These are phyloP conservation scores for Staphylotrichum longicolle DNA, from an alignment of 495 filamentous ascomycete genomes.

Conservation along the genomic window DNA sequence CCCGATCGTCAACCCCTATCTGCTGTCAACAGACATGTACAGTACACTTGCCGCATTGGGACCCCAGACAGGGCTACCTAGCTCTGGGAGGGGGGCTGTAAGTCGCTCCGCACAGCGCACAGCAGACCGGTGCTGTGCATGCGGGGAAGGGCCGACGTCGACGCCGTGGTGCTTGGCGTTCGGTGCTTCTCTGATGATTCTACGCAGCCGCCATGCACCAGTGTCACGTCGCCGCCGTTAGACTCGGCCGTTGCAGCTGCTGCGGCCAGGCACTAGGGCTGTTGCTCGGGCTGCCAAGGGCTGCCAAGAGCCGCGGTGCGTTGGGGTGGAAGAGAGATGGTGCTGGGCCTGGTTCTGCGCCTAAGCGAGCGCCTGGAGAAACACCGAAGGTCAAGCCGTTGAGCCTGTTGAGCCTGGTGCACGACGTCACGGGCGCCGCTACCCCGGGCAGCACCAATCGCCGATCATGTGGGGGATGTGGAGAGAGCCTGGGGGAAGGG, in stretches of 20 bases:
- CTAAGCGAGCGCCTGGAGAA: neutral
- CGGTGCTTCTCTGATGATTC: constrained; percentile 17
- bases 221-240: constrained; percentile 1
- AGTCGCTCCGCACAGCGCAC: neutral
- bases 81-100: neutral
- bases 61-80: neutral
- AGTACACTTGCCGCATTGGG: constrained; percentile 5
- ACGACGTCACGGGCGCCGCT: neutral
- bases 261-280: neutral
- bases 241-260: constrained; percentile 7
- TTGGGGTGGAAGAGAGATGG: too few relatives aligned
- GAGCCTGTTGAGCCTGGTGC: neutral
- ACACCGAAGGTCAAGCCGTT: neutral
- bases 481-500: too few relatives aligned
- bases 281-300: constrained; percentile 2
- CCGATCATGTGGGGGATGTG: too few relatives aligned
- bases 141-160: constrained; percentile 20
- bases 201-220: neutral
- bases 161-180: neutral
- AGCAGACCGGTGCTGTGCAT: neutral
- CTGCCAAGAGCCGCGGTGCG: too few relatives aligned
- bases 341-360: too few relatives aligned
- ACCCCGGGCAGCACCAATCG: neutral
- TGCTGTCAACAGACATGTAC: neutral
- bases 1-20: neutral